Percentiles rank a stretch among this genome's conserved stretches.
These are phyloP conservation scores for Arabis hirsuta DNA, from an alignment of 345 rosid genomes.

Conservation along the genomic window DNA sequence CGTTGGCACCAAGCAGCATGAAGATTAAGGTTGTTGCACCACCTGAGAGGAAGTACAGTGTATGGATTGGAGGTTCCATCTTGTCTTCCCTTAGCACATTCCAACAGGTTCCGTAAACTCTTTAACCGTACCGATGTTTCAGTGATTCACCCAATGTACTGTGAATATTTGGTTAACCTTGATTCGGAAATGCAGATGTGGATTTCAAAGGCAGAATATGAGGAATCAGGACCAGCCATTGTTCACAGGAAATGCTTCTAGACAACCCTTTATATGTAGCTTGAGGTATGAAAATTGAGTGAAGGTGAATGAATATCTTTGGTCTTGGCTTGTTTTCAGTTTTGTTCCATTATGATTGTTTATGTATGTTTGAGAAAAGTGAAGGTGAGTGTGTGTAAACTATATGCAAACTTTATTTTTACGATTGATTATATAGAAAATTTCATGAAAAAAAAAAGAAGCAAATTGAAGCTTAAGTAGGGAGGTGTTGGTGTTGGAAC, in stretches of 20 bases:
- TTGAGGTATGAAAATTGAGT: slow-evolving; percentile 8
- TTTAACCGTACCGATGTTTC: background rate
- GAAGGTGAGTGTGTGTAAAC: slow-evolving; percentile 3
- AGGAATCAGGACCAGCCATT: slow-evolving; percentile 84
- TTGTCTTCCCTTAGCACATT: slow-evolving; percentile 90
- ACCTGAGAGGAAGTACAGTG: slow-evolving; percentile 84
- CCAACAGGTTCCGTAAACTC: slow-evolving; percentile 63
- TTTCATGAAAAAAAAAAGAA: too few relatives aligned
- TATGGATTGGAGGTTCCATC: slow-evolving; percentile 87
- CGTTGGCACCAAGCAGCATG: slow-evolving; percentile 84
- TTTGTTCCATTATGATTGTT: slow-evolving; percentile 15
- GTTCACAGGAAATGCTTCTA: slow-evolving; percentile 90
- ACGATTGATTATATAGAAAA: background rate
- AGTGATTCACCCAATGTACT: background rate
- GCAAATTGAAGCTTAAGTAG: too few relatives aligned
- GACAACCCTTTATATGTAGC: background rate
- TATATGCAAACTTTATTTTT: slow-evolving; percentile 8
- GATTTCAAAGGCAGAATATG: slow-evolving; percentile 85
- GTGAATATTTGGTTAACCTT: background rate
- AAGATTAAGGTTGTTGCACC: slow-evolving; percentile 90
- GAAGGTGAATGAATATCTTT: background rate
- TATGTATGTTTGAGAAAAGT: slow-evolving; percentile 22
- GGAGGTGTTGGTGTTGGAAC: too few relatives aligned
- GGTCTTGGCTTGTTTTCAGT: slow-evolving; percentile 17
- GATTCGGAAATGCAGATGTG: slow-evolving; percentile 58